A percentile compares a stretch with the other conserved stretches of the same genome.
These are phyloP conservation scores for Senna siamea DNA, from an alignment of 306 rosid genomes.

Conservation along the genomic window DNA sequence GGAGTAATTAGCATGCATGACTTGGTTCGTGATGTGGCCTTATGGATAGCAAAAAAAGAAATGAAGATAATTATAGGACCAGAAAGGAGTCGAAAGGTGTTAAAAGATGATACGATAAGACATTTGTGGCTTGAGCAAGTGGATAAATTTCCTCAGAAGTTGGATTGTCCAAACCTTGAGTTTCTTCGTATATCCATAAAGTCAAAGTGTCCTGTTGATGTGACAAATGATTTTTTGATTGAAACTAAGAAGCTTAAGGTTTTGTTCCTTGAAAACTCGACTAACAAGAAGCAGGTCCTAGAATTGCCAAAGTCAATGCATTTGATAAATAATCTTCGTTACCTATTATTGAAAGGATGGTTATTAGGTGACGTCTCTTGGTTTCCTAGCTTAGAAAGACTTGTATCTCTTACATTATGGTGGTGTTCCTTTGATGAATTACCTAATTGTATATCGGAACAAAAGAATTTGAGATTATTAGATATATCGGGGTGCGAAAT, in stretches of 20 bases:
- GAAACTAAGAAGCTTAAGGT: neutral
- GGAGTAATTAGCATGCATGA: neutral
- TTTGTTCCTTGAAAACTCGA: neutral
- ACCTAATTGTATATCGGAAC: neutral
- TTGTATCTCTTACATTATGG: neutral
- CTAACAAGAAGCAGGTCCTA: neutral
- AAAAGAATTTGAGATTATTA: neutral
- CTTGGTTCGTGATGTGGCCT: neutral
- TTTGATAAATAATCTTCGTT: neutral
- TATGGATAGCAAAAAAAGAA: neutral
- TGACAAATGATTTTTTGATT: neutral
- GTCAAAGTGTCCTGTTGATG: neutral
- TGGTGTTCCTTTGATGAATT: neutral
- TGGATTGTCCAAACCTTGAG: neutral
- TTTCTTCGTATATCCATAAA: neutral
- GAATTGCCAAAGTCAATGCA: neutral
- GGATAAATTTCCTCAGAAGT: neutral
- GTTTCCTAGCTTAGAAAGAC: neutral
- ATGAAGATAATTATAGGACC: neutral
- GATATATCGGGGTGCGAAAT: neutral
- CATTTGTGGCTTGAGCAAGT: neutral
- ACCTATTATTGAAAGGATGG: neutral
- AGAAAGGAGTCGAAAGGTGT: neutral
- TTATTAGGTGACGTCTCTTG: neutral
- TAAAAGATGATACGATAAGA: neutral